These are phyloP conservation scores for Boletus pseudo-olivaceus DNA, from an alignment of 768 basidiomycete genomes.

Conservation along the genomic window DNA sequence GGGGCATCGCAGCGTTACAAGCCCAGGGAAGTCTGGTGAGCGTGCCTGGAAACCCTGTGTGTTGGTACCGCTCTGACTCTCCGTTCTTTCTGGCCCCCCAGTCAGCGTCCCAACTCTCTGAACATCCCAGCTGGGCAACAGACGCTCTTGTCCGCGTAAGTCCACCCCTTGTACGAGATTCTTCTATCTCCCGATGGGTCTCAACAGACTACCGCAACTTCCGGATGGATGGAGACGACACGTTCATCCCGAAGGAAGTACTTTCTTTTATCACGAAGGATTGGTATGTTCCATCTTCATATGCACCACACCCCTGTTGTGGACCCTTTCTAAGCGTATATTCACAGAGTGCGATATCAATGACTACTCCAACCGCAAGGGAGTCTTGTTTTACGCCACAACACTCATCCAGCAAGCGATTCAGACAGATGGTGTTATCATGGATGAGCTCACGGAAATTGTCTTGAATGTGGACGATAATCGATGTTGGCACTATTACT, in stretches of 20 bases:
- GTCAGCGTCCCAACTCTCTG: neutral
- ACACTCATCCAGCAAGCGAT: conserved; percentile 6
- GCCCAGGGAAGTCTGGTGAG: neutral
- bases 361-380: too few species aligned
- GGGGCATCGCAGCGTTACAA: conserved; percentile 9
- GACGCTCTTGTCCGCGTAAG: conserved; percentile 4
- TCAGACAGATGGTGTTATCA: neutral
- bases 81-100: neutral
- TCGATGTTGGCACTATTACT: conserved; percentile 12
- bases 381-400: neutral
- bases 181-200: too few species aligned
- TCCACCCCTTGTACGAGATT: too few species aligned
- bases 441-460: conserved; percentile 8
- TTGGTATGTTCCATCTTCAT: neutral
- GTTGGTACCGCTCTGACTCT: neutral
- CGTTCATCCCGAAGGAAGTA: conserved; percentile 13
- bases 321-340: conserved; percentile 4
- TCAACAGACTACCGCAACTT: neutral
- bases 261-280: conserved; percentile 13
- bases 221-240: conserved; percentile 8
- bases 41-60: neutral
- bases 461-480: conserved; percentile 5
- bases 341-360: conserved; percentile 14
- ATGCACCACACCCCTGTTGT: neutral
- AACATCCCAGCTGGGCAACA: conserved; percentile 6